phyloP scores from a whole-genome alignment of 495 filamentous ascomycete species.

The Aspergillus bertholletiae region DNA sequence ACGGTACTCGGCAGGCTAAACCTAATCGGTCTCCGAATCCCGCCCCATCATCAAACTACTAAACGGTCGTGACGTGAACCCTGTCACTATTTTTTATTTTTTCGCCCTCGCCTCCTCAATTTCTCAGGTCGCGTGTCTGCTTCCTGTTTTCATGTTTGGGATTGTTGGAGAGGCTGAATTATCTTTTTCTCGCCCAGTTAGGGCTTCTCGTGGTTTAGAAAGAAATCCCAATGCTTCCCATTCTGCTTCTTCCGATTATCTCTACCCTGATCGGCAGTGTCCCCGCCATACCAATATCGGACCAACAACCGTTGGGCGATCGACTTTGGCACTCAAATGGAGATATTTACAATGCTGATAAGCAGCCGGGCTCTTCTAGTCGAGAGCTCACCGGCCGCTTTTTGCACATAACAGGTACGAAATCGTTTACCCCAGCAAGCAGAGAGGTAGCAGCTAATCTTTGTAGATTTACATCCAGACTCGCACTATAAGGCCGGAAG shows the following conservation, averaged over 20 bases:
- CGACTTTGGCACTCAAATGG: background rate
- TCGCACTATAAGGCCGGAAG: conserved; percentile 74
- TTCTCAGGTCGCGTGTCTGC: background rate
- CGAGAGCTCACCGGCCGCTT: conserved; percentile 61
- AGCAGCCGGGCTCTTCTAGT: background rate
- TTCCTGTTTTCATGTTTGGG: background rate
- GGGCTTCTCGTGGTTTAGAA: conserved; percentile 5
- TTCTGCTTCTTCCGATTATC: conserved; percentile 5
- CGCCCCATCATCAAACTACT: background rate
- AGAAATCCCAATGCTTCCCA: conserved; percentile 17
- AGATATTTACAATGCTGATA: background rate
- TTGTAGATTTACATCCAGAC: conserved; percentile 84
- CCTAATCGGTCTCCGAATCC: background rate
- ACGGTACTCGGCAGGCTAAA: background rate
- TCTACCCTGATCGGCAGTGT: conserved; percentile 10
- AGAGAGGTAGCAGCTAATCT: background rate
- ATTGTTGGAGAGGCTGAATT: background rate
- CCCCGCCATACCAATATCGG: conserved; percentile 11
- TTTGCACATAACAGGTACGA: conserved; percentile 88
- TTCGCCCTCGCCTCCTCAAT: background rate
- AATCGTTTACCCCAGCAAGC: background rate
- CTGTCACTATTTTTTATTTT: background rate
- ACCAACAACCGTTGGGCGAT: conserved; percentile 15
- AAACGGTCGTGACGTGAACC: background rate
- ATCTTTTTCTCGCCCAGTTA: conserved; percentile 5